Percentiles rank a stretch among this genome's conserved stretches.
Conservation (phyloP, 192 early-diverging fungal species). For the Thamnidium elegans region DNA sequence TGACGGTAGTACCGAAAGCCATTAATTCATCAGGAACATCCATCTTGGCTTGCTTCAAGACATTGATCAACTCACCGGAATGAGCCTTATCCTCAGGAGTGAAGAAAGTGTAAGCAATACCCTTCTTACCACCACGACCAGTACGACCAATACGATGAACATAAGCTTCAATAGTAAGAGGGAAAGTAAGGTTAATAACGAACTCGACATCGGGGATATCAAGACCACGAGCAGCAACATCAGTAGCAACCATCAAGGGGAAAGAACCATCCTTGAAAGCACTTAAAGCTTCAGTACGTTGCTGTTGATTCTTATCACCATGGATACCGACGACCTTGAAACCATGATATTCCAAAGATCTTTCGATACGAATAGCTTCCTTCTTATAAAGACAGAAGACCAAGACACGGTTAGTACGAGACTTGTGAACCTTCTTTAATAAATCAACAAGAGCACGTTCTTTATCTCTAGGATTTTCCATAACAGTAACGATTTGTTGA, state of each 20-base stretch:
- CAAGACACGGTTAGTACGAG: conserved; percentile 82
- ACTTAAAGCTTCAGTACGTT: conserved; percentile 75
- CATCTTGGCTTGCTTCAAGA: conserved; percentile 85
- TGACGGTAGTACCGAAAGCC: conserved; percentile 94
- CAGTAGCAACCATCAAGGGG: conserved; percentile 91
- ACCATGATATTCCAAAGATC: conserved; percentile 66
- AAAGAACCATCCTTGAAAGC: conserved; percentile 77
- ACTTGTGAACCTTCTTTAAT: conserved; percentile 80
- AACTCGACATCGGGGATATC: conserved; percentile 90
- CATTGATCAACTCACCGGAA: conserved; percentile 87
- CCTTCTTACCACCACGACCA: conserved; percentile 88
- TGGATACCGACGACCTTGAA: conserved; percentile 86
- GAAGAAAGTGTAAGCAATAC: conserved; percentile 92
- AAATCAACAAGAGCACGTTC: conserved; percentile 71
- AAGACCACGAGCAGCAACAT: conserved; percentile 88
- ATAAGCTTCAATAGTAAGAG: conserved; percentile 93
- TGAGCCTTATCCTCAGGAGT: conserved; percentile 85
- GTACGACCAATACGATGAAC: conserved; percentile 95
- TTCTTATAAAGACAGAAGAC: conserved; percentile 97
- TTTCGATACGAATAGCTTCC: conserved; percentile 83
- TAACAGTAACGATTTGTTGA: conserved; percentile 86
- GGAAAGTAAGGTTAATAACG: conserved; percentile 96
- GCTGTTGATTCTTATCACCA: conserved; percentile 85
- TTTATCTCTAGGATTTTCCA: conserved; percentile 73
- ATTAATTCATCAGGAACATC: conserved; percentile 81